Evolutionary conservation across 2,329 filamentous ascomycete species (phyloP).

Genomic region (Fulvia fulva): DNA sequence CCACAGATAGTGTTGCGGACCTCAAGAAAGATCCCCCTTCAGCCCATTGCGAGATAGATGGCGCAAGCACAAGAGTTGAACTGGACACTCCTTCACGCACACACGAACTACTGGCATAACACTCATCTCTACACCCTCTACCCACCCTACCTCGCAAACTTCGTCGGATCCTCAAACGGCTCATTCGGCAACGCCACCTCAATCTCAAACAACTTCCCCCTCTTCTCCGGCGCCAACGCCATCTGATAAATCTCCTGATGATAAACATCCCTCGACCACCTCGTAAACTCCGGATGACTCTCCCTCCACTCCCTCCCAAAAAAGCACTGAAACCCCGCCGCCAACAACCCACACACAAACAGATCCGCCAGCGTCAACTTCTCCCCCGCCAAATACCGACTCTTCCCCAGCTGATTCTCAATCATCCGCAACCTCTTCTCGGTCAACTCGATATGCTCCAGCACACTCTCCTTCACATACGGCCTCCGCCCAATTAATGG

Average conservation of each 20-base stretch:
- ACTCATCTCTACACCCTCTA: too few relatives aligned
- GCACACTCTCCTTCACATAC: not conserved
- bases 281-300: not conserved
- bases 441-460: not conserved
- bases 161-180: not conserved
- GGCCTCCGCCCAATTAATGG: not conserved
- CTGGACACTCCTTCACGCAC: not conserved
- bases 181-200: not conserved
- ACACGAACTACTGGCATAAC: not conserved
- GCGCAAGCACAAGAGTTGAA: not conserved
- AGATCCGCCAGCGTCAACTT: not conserved
- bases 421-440: not conserved
- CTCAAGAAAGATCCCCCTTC: not conserved
- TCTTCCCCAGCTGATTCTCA: not conserved
- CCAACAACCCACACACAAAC: not conserved
- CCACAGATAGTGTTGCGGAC: too few relatives aligned
- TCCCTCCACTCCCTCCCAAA: not conserved
- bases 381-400: not conserved
- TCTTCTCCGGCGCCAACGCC: not conserved
- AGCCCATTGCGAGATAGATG: not conserved
- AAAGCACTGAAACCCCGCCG: not conserved
- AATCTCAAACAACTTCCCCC: not conserved
- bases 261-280: not conserved
- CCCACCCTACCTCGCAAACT: not conserved
- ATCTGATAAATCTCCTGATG: not conserved